A percentile compares a stretch with the other conserved stretches of the same genome.
Evolutionary conservation across 257 asterid species (phyloP).

Genomic region (Ophiorrhiza pumila): DNA sequence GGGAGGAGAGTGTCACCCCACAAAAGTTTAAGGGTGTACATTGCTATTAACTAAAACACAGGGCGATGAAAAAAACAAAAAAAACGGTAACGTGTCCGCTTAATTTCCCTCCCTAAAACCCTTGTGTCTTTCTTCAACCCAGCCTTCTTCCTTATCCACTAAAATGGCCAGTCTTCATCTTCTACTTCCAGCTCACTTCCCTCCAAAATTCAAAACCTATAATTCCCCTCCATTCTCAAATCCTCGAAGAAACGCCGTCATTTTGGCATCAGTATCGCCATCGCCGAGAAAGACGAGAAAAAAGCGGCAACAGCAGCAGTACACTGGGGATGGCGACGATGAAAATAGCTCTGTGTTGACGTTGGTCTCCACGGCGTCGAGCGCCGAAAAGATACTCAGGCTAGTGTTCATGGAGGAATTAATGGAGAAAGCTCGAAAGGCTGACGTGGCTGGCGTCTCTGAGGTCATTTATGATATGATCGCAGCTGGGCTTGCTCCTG

Average conservation of each 20-base stretch:
- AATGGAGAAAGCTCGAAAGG: constrained; percentile 72
- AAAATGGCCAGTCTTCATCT: constrained; percentile 21
- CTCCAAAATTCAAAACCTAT: constrained; percentile 30
- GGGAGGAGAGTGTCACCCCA: no score
- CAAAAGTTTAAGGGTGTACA: no score
- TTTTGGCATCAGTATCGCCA: constrained; percentile 45
- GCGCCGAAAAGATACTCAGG: constrained; percentile 81
- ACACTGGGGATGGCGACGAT: constrained; percentile 41
- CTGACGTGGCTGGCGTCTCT: constrained; percentile 68
- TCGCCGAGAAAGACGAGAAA: constrained; percentile 58
- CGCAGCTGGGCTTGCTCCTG: constrained; percentile 95
- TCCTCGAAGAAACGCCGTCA: constrained; percentile 32
- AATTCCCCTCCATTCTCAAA: constrained; percentile 27
- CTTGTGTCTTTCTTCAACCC: not conserved
- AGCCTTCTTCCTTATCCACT: constrained; percentile 10
- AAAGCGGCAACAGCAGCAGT: constrained; percentile 49
- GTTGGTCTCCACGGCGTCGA: constrained; percentile 51
- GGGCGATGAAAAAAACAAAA: no score
- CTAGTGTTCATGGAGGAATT: constrained; percentile 95
- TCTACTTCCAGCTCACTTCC: constrained; percentile 25
- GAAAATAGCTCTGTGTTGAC: constrained; percentile 28
- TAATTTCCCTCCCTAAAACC: constrained; percentile 7
- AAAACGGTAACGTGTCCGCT: not conserved
- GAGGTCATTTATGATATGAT: constrained; percentile 91
- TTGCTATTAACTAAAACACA: no score